These are phyloP conservation scores for Kodamaea laetipori DNA, from an alignment of 805 yeast species.

Conservation along the genomic window DNA sequence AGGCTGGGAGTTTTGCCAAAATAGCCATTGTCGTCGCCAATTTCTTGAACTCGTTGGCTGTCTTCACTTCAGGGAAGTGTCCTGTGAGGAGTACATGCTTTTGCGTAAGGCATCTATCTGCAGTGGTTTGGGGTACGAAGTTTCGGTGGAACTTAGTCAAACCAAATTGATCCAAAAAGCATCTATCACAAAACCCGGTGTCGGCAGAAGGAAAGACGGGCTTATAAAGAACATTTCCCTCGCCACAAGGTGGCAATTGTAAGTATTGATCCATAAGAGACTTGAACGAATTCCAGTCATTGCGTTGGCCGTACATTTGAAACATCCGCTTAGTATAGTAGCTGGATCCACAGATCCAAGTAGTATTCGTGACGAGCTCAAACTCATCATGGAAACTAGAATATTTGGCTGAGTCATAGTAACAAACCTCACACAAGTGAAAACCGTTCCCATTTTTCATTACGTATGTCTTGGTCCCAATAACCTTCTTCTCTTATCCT, in stretches of 20 bases:
- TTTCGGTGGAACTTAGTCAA: background rate
- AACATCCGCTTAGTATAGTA: background rate
- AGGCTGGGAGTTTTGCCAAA: background rate
- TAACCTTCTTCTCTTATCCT: background rate
- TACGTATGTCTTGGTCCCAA: background rate
- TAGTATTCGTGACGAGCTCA: background rate
- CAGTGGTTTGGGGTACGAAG: background rate
- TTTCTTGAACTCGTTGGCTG: too few relatives aligned
- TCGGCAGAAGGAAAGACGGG: background rate
- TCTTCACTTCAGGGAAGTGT: too few relatives aligned
- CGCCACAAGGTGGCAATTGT: background rate
- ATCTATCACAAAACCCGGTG: background rate
- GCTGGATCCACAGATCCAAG: constrained; percentile 1
- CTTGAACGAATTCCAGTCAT: background rate
- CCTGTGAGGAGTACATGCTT: too few relatives aligned
- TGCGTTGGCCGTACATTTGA: background rate
- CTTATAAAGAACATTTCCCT: background rate
- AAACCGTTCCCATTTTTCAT: background rate
- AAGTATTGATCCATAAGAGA: background rate
- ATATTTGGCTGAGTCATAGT: constrained; percentile 1
- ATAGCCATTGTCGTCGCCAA: background rate
- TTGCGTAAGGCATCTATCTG: background rate
- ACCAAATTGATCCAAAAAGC: background rate
- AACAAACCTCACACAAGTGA: background rate
- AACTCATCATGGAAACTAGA: background rate